Conservation (phyloP, 306 rosid species). For the Vicia sativa region DNA sequence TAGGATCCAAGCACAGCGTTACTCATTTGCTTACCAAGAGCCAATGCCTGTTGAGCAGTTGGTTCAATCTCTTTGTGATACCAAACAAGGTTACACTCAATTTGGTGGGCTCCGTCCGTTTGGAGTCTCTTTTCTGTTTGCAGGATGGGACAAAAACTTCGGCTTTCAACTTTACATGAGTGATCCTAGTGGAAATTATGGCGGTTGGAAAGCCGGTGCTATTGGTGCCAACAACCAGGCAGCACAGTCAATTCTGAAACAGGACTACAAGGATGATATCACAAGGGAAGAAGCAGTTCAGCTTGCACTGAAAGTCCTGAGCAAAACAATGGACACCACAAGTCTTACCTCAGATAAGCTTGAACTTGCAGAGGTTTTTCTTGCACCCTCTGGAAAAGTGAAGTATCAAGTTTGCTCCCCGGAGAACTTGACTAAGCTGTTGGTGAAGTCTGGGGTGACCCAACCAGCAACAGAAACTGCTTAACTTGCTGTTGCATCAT, state of each 20-base stretch:
- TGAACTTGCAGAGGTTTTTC: slow-evolving; percentile 53
- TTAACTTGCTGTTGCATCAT: slow-evolving; percentile 35
- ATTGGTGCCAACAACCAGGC: slow-evolving; percentile 59
- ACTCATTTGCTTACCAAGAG: slow-evolving; percentile 52
- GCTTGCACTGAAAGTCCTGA: slow-evolving; percentile 55
- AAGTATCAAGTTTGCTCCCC: slow-evolving; percentile 60
- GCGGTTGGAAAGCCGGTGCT: slow-evolving; percentile 61
- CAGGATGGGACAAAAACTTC: slow-evolving; percentile 57
- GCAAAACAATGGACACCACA: slow-evolving; percentile 61
- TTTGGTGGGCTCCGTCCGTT: slow-evolving; percentile 58
- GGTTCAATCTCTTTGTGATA: slow-evolving; percentile 59
- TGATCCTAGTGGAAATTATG: slow-evolving; percentile 61
- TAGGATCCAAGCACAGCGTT: slow-evolving; percentile 58
- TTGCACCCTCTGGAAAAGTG: slow-evolving; percentile 53
- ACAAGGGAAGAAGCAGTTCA: slow-evolving; percentile 55
- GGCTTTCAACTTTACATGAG: slow-evolving; percentile 62
- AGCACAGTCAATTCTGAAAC: slow-evolving; percentile 55
- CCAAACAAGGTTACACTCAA: slow-evolving; percentile 58
- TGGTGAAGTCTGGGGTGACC: slow-evolving; percentile 54
- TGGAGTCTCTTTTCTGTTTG: slow-evolving; percentile 55
- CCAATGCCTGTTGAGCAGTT: slow-evolving; percentile 60
- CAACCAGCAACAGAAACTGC: slow-evolving; percentile 56
- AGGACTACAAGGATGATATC: slow-evolving; percentile 59
- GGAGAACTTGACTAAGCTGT: slow-evolving; percentile 46
- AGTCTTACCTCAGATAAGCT: slow-evolving; percentile 53